These are phyloP conservation scores for Phaeosphaeriaceae sp. DNA, from an alignment of 2,329 filamentous ascomycete species.

Conservation along the genomic window DNA sequence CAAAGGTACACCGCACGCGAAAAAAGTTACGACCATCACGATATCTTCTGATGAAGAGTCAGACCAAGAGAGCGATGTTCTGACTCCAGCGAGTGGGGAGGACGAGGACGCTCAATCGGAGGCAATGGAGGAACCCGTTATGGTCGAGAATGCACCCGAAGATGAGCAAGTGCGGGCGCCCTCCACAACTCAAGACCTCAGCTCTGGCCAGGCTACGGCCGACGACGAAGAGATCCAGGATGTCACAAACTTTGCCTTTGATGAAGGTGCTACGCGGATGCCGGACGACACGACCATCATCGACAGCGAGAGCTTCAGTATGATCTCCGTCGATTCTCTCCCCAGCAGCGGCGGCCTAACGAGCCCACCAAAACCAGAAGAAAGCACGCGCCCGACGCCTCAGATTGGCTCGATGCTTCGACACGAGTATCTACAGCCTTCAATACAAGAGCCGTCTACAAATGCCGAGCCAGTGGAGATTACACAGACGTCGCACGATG, in stretches of 20 bases:
- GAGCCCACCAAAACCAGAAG: slow-evolving; percentile 30
- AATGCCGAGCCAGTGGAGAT: not conserved
- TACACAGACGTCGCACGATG: slow-evolving; percentile 12
- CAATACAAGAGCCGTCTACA: not conserved
- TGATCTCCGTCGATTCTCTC: slow-evolving; percentile 58
- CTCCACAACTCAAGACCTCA: not conserved
- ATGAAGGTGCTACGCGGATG: slow-evolving; percentile 42
- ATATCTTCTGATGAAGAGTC: slow-evolving; percentile 30
- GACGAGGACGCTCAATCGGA: slow-evolving; percentile 18
- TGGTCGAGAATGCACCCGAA: not conserved
- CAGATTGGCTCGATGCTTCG: slow-evolving; percentile 18
- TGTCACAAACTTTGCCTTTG: slow-evolving; percentile 33
- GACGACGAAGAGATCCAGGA: slow-evolving; percentile 30
- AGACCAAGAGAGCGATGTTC: slow-evolving; percentile 27
- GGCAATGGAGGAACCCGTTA: not conserved
- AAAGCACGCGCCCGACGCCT: slow-evolving; percentile 7
- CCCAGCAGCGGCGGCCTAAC: slow-evolving; percentile 40
- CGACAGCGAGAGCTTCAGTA: slow-evolving; percentile 59
- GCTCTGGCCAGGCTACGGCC: slow-evolving; percentile 12
- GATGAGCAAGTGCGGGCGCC: not conserved
- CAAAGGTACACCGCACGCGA: slow-evolving; percentile 37
- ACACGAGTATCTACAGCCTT: slow-evolving; percentile 18
- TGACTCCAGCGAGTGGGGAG: slow-evolving; percentile 35
- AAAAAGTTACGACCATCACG: slow-evolving; percentile 19
- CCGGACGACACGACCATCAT: slow-evolving; percentile 55